phyloP scores from a whole-genome alignment of 495 filamentous ascomycete genomes.

The Cercophora samala region DNA sequence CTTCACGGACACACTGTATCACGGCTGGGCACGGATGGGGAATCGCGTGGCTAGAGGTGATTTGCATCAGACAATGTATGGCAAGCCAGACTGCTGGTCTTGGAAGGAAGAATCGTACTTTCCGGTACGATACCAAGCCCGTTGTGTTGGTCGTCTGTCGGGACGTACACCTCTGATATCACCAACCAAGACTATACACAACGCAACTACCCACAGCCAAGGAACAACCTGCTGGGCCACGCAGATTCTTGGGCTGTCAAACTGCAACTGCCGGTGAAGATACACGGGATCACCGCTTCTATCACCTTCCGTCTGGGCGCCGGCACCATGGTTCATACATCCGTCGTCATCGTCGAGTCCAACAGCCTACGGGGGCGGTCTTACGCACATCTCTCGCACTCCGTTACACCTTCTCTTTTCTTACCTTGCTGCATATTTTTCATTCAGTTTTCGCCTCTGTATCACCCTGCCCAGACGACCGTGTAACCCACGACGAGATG shows the following conservation, averaged over 20 bases:
- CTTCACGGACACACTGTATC: slow-evolving; percentile 1
- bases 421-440: not conserved
- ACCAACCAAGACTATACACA: not conserved
- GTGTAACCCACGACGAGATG: not conserved
- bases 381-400: not conserved
- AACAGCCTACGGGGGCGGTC: not conserved
- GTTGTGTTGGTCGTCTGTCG: not conserved
- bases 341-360: not conserved
- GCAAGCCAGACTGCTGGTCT: not conserved
- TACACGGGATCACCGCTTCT: not conserved
- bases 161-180: not conserved
- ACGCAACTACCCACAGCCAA: not conserved
- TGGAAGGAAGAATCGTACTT: not conserved
- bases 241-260: not conserved
- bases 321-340: slow-evolving; percentile 4
- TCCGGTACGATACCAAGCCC: not conserved
- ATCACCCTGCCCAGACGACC: not conserved
- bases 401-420: not conserved
- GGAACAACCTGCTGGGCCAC: not conserved
- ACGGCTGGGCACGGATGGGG: slow-evolving; percentile 5
- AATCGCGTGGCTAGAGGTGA: not conserved
- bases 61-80: not conserved
- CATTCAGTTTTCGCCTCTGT: not conserved
- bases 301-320: slow-evolving; percentile 2
- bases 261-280: not conserved